Conservation (phyloP, 2,329 filamentous ascomycete genomes). For the Lizonia empirigonia region DNA sequence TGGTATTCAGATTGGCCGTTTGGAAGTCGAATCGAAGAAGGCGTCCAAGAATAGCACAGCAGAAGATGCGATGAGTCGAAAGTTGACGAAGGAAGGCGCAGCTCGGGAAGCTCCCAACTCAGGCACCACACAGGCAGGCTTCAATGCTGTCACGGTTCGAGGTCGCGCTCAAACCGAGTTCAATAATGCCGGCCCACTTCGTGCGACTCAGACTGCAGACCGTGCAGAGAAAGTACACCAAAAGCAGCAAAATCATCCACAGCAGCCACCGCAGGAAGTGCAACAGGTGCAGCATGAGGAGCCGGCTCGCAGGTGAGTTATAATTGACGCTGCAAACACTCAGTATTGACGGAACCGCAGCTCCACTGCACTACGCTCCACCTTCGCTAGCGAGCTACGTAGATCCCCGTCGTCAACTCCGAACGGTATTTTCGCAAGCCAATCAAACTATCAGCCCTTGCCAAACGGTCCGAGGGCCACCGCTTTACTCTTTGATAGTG, state of each 20-base stretch:
- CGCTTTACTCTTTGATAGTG: neutral
- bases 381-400: constrained; percentile 8
- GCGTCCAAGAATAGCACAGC: neutral
- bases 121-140: neutral
- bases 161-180: neutral
- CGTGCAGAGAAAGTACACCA: neutral
- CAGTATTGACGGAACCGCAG: neutral
- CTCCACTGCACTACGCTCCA: neutral
- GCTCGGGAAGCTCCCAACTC: neutral
- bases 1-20: constrained; percentile 14
- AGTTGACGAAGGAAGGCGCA: neutral
- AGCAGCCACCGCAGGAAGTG: neutral
- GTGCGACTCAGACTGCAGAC: neutral
- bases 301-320: constrained; percentile 13
- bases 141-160: neutral
- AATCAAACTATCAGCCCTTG: no score
- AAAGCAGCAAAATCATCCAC: neutral
- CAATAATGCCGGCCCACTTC: neutral
- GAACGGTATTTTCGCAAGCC: neutral
- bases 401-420: neutral
- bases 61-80: neutral
- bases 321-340: fast-evolving
- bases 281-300: constrained; percentile 6
- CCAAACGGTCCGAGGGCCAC: no score
- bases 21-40: neutral